These are phyloP conservation scores for Quercus phellos DNA, from an alignment of 331 rosid genomes.

Conservation along the genomic window DNA sequence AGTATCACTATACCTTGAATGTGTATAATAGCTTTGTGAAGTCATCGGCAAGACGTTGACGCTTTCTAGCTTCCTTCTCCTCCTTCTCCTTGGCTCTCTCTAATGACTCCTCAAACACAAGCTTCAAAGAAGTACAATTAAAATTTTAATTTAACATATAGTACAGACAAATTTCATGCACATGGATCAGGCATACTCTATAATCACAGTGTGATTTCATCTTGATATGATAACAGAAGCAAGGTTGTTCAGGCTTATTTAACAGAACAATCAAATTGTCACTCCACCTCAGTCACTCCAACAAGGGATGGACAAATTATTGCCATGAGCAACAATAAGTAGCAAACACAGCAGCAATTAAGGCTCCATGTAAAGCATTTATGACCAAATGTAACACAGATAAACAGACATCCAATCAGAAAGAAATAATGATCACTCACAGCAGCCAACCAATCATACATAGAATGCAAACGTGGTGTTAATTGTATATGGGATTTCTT, in stretches of 20 bases:
- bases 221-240: background rate
- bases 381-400: background rate
- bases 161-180: background rate
- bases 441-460: too few species aligned
- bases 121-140: constrained; percentile 43
- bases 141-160: background rate
- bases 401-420: background rate
- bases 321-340: background rate
- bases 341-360: background rate
- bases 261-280: background rate
- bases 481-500: too few species aligned
- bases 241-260: background rate
- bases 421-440: too few species aligned
- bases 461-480: too few species aligned
- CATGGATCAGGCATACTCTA: background rate
- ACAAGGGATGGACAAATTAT: background rate
- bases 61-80: constrained; percentile 98
- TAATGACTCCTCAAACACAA: constrained; percentile 70
- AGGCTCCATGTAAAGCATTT: background rate
- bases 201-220: background rate
- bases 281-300: background rate
- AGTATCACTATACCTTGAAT: constrained; percentile 53
- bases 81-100: constrained; percentile 93
- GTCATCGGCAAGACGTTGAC: constrained; percentile 89
- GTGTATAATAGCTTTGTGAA: constrained; percentile 65